phyloP scores from a whole-genome alignment of 2,329 filamentous ascomycete genomes.

The Neopestalotiopsis sp. region DNA sequence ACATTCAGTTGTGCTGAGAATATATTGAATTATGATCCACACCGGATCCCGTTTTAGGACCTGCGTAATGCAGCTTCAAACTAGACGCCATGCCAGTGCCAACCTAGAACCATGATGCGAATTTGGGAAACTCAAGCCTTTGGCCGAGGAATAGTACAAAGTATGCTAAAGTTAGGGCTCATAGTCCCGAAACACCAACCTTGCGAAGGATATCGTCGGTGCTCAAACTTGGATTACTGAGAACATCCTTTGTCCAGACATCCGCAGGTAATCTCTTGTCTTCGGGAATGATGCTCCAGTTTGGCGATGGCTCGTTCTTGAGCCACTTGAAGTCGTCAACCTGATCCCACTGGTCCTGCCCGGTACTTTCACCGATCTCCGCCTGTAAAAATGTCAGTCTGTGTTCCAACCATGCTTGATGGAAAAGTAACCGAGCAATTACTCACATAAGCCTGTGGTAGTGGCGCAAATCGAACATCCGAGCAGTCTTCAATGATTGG shows the following conservation, averaged over 20 bases:
- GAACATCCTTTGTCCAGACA: slow-evolving; percentile 73
- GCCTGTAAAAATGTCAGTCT: slow-evolving; percentile 17
- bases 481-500: slow-evolving; percentile 94
- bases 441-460: slow-evolving; percentile 74
- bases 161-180: neutral
- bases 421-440: neutral
- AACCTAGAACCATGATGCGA: neutral
- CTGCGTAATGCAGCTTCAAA: slow-evolving; percentile 15
- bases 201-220: slow-evolving; percentile 69
- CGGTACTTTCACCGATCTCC: slow-evolving; percentile 32
- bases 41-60: neutral
- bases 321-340: slow-evolving; percentile 99
- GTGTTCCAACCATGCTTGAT: neutral
- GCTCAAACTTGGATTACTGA: slow-evolving; percentile 64
- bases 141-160: neutral
- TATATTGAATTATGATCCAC: neutral
- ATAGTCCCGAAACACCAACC: slow-evolving; percentile 43
- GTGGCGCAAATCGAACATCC: slow-evolving; percentile 76
- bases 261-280: slow-evolving; percentile 62
- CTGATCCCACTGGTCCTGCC: slow-evolving; percentile 79
- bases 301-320: slow-evolving; percentile 82
- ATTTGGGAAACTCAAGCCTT: neutral
- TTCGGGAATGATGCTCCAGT: slow-evolving; percentile 77
- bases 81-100: neutral
- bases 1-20: neutral